Evolutionary conservation across 1,139 yeast species (phyloP), one percentile per base, ranked within the genome.

Genomic region (Kluyveromyces sp.): DNA sequence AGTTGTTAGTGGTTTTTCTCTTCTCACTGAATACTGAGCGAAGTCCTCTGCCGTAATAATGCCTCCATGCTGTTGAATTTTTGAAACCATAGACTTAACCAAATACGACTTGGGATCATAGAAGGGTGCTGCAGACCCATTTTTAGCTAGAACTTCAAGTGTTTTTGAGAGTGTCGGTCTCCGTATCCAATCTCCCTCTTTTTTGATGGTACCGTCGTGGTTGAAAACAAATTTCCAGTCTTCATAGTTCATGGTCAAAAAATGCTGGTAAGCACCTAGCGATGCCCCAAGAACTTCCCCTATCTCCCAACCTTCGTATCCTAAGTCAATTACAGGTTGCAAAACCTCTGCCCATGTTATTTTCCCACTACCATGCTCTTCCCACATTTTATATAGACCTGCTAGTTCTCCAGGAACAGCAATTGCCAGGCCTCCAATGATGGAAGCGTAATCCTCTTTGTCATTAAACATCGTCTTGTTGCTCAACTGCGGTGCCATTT

Each of bases 381-480:
- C 57, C 62, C 68, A 79, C 33, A 94, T 70, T 42, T 73, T 76
- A 57, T 83, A 79, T 27, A 89, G 68, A 0, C 97, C 97, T 49
- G 81, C 81, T 42, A 92, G 60, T 61, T 92, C 97, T 6, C 97
- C 97, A 0, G 97, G 98, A 7, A 84, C 77, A 1, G 80, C 97
- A 21, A 81, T 79, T 0, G 96, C 88, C 27, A 87, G 69, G 0
- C 97, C 97, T 2, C 97, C 97, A 25, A 81, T 67, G 54, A 78
- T 77, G 0, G 95, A 76, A 15, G 72, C 65, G 43, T 65, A 57
- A 26, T 68, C 68, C n/a, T 69, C 66, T 34, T 69, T 56, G 2
- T 59, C 68, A 37, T 72, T 69, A 61, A 70, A 90, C 96, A 90
- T 88, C 51, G 82, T 72, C 53, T 76, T 75, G 55, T 68, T 68